These are phyloP conservation scores for Xylariaceae sp. DNA, from an alignment of 2,329 filamentous ascomycete genomes.

Conservation along the genomic window DNA sequence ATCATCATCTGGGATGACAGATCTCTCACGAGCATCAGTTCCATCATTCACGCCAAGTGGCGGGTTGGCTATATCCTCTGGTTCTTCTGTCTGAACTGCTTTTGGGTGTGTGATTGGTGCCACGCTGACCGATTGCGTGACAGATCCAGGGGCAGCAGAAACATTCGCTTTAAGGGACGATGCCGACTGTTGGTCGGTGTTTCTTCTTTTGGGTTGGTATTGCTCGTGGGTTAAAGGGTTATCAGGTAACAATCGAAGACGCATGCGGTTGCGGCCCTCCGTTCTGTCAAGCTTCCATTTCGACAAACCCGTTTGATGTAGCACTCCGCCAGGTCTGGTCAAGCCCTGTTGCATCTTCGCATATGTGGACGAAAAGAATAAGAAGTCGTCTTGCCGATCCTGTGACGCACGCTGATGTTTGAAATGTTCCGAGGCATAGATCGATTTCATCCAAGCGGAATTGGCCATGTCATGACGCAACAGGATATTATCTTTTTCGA, in stretches of 20 bases:
- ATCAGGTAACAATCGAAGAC: constrained; percentile 80
- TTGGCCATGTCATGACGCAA: constrained; percentile 83
- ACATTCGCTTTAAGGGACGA: constrained; percentile 28
- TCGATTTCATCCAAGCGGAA: constrained; percentile 90
- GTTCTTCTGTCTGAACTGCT: not conserved
- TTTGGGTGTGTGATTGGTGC: not conserved
- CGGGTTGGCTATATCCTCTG: constrained; percentile 11
- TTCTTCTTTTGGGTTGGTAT: constrained; percentile 80
- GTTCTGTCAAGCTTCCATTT: constrained; percentile 96
- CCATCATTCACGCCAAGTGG: constrained; percentile 21
- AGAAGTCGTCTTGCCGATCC: constrained; percentile 87
- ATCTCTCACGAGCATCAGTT: constrained; percentile 21
- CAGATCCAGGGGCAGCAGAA: constrained; percentile 7
- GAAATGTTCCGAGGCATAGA: constrained; percentile 85
- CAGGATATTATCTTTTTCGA: constrained; percentile 65
- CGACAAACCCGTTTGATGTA: constrained; percentile 57
- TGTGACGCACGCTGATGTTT: constrained; percentile 87
- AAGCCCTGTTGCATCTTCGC: constrained; percentile 75
- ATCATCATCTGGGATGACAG: constrained; percentile 68
- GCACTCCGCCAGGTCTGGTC: constrained; percentile 73
- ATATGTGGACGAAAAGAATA: constrained; percentile 72
- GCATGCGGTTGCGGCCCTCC: constrained; percentile 92
- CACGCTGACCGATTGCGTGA: not conserved
- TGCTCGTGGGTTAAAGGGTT: constrained; percentile 62
- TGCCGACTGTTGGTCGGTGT: constrained; percentile 37